Evolutionary conservation across 2,329 filamentous ascomycete genomes (phyloP).

Genomic region (Fusarium nurragi): DNA sequence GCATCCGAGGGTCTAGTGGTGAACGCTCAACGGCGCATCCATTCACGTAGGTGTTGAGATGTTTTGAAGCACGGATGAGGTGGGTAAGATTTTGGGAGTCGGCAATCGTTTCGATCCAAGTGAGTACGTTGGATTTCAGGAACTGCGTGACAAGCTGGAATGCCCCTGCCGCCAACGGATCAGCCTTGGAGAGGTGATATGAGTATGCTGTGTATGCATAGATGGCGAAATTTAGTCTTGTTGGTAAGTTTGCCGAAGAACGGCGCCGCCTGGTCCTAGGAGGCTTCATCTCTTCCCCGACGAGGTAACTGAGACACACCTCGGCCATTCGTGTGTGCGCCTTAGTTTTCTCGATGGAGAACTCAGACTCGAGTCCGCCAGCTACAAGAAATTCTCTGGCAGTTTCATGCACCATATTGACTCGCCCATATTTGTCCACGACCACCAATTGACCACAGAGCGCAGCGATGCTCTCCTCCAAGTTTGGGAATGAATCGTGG

Average conservation of each 20-base stretch:
- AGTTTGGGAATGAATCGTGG: conserved; percentile 42
- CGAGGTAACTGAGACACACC: conserved; percentile 49
- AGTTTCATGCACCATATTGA: conserved; percentile 53
- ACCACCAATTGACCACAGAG: conserved; percentile 51
- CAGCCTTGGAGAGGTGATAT: conserved; percentile 48
- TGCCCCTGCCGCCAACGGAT: conserved; percentile 30
- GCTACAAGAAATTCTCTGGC: conserved; percentile 47
- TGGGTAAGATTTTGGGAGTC: conserved; percentile 22
- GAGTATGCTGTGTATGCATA: conserved; percentile 49
- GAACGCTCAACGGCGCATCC: conserved; percentile 30
- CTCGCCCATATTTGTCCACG: conserved; percentile 46
- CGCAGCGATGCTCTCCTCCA: conserved; percentile 42
- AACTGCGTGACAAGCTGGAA: conserved; percentile 45
- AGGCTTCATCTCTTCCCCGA: conserved; percentile 48
- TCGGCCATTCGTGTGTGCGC: conserved; percentile 48
- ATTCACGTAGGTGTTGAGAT: conserved; percentile 36
- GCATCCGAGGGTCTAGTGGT: conserved; percentile 25
- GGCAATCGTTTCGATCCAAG: conserved; percentile 49
- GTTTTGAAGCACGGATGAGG: conserved; percentile 27
- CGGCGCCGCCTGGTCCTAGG: conserved; percentile 39
- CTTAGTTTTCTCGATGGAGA: conserved; percentile 41
- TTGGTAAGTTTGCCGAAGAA: conserved; percentile 13
- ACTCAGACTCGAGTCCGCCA: conserved; percentile 42
- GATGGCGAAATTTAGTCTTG: conserved; percentile 30
- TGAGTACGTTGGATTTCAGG: conserved; percentile 48